phyloP scores from a whole-genome alignment of 441 rosid species.

The Biscutella auriculata region DNA sequence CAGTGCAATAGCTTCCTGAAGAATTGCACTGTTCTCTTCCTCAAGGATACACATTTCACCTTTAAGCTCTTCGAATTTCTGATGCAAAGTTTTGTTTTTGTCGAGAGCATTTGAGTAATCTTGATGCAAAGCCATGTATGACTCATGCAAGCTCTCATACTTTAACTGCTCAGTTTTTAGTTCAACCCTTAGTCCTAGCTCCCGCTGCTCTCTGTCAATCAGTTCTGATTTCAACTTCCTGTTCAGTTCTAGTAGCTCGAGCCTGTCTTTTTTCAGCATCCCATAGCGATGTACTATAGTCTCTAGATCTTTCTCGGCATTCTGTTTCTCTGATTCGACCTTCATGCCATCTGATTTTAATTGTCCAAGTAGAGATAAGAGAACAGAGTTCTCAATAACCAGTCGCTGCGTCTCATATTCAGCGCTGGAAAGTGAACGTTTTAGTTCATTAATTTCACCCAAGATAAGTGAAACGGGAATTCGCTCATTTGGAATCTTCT shows the following conservation, averaged over 20 bases:
- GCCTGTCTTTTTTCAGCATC: slow-evolving; percentile 34
- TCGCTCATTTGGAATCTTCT: slow-evolving; percentile 26
- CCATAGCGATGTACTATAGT: slow-evolving; percentile 22
- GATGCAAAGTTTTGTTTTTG: slow-evolving; percentile 36
- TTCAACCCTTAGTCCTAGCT: slow-evolving; percentile 33
- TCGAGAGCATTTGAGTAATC: slow-evolving; percentile 37
- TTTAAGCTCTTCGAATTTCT: slow-evolving; percentile 39
- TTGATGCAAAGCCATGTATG: slow-evolving; percentile 39
- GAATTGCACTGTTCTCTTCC: slow-evolving; percentile 44
- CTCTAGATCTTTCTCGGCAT: slow-evolving; percentile 31
- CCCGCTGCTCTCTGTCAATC: slow-evolving; percentile 31
- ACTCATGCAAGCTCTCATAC: slow-evolving; percentile 38
- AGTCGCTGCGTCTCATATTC: slow-evolving; percentile 46
- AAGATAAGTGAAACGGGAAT: slow-evolving; percentile 38
- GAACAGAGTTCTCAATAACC: slow-evolving; percentile 53
- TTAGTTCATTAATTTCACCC: slow-evolving; percentile 32
- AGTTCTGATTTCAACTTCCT: slow-evolving; percentile 43
- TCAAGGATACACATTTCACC: slow-evolving; percentile 39
- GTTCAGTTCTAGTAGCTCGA: slow-evolving; percentile 51
- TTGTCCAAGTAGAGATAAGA: slow-evolving; percentile 37
- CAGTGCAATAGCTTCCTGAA: slow-evolving; percentile 46
- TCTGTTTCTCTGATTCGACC: slow-evolving; percentile 31
- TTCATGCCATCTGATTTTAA: slow-evolving; percentile 37
- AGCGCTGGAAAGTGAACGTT: slow-evolving; percentile 31
- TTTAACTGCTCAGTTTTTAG: slow-evolving; percentile 29